Evolutionary conservation across 345 rosid species (phyloP), one percentile per base, ranked within the genome.

Genomic region (Syzygium aqueum): DNA sequence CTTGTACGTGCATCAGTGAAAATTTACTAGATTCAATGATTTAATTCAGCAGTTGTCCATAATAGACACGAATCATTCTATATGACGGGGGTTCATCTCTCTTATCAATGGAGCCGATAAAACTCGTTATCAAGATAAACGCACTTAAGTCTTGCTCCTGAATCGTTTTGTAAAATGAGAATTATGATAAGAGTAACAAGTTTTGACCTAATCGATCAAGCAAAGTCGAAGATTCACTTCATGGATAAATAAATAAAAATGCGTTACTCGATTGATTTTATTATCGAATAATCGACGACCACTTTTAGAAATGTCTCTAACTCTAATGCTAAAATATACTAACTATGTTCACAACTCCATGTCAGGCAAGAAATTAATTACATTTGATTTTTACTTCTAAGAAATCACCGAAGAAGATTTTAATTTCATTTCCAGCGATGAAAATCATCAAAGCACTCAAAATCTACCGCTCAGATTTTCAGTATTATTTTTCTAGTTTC

Each of bases 1-100:
- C 43, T 67, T 4, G 0, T 67, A 4, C 23, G 1, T 33, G 46
- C 80, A 67, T 33, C 13, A 0, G 8, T 73, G 46, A 33, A 33
- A 3, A 73, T 73, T 17, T 22, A 33, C 3, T 73, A 5, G 7
- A 73, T 19, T 33, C 0, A 0, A 73, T 11, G 3, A 33, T 73
- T 33, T 11, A 33, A 17, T 7, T 33, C 1, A 19, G 30, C 11
- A 17, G 11, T 33, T 33, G 1, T 9, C 21, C 0, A 5, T 73
- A 73, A 1, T 19, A 73, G 13, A 19, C 25, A 33, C 0, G 0
- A 33, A 67, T 9, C 3, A 17, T 33, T 21, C 0, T 37, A 17
- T 30, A 33, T 30, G 6, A 67, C 2, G 1, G 1, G 1, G 6
- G 2, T 33, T 67, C 7, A 33, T 67, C 0, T 33, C 17, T 33